phyloP scores from a whole-genome alignment of 495 filamentous ascomycete species.

The Neurospora sp. region DNA sequence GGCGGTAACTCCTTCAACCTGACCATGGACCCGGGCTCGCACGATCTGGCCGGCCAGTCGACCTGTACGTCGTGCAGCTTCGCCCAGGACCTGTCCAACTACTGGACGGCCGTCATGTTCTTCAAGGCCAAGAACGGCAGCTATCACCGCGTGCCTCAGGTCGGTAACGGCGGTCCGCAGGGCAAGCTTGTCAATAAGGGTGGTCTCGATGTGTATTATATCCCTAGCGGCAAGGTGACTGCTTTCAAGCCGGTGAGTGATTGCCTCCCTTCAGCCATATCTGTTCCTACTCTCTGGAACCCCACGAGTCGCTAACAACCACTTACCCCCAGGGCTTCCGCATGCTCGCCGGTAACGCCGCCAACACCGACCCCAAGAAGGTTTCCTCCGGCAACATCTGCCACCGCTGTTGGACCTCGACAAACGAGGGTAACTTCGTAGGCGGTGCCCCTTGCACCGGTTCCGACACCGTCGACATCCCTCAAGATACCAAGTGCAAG shows the following conservation, averaged over 20 bases:
- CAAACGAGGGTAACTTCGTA: slow-evolving; percentile 34
- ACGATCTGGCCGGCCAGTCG: slow-evolving; percentile 45
- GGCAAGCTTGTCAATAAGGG: slow-evolving; percentile 60
- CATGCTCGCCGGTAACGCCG: slow-evolving; percentile 40
- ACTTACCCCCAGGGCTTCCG: slow-evolving; percentile 42
- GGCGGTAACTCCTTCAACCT: slow-evolving; percentile 59
- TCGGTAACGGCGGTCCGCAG: slow-evolving; percentile 48
- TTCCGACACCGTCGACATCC: slow-evolving; percentile 48
- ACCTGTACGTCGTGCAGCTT: slow-evolving; percentile 64
- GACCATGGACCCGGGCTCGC: slow-evolving; percentile 47
- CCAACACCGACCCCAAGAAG: slow-evolving; percentile 37
- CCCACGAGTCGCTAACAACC: background rate
- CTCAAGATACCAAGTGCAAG: slow-evolving; percentile 37
- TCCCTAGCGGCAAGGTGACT: slow-evolving; percentile 38
- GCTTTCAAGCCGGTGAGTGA: slow-evolving; percentile 44
- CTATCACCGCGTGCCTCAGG: slow-evolving; percentile 57
- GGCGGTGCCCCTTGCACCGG: slow-evolving; percentile 38
- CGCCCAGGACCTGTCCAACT: slow-evolving; percentile 63
- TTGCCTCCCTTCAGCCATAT: slow-evolving; percentile 10
- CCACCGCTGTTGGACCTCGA: slow-evolving; percentile 45
- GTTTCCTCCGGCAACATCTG: slow-evolving; percentile 44
- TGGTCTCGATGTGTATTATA: slow-evolving; percentile 39
- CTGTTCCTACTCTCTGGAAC: slow-evolving; percentile 6
- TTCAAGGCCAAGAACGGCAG: slow-evolving; percentile 60
- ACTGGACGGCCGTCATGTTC: slow-evolving; percentile 69